Evolutionary conservation across 225 moss, liverwort and hornwort genomes (phyloP).

Genomic region (Marchantia paleacea): DNA sequence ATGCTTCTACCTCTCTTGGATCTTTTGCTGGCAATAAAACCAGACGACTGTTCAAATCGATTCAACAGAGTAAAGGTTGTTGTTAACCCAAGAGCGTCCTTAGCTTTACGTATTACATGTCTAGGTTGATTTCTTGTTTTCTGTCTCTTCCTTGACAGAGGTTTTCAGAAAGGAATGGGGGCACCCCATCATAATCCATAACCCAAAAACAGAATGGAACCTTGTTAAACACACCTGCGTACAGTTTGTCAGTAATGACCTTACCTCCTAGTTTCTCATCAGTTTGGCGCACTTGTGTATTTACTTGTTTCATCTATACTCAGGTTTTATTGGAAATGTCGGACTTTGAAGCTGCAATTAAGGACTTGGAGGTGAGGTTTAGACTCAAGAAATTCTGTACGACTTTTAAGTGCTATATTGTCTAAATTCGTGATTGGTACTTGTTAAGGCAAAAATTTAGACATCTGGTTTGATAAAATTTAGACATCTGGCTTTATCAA

Average conservation of each 20-base stretch:
- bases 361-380: constrained; percentile 45
- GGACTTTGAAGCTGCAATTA: constrained; percentile 52
- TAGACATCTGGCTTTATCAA: too few species aligned
- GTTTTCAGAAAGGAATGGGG: not conserved
- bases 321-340: constrained; percentile 53
- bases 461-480: not conserved
- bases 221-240: too few species aligned
- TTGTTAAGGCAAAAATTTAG: not conserved
- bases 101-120: not conserved
- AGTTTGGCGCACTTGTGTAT: not conserved
- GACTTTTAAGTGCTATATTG: too few species aligned
- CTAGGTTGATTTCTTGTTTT: not conserved
- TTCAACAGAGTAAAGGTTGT: constrained; percentile 57
- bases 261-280: not conserved
- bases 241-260: too few species aligned
- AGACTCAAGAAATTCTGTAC: not conserved
- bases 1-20: constrained; percentile 52
- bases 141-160: not conserved
- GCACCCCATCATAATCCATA: too few species aligned
- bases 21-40: constrained; percentile 44
- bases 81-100: not conserved
- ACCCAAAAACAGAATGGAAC: too few species aligned
- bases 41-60: constrained; percentile 51
- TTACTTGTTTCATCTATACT: not conserved
- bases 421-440: too few species aligned